Conservation (phyloP, 1,284 basidiomycete genomes). For the Sporisorium sorghi region DNA sequence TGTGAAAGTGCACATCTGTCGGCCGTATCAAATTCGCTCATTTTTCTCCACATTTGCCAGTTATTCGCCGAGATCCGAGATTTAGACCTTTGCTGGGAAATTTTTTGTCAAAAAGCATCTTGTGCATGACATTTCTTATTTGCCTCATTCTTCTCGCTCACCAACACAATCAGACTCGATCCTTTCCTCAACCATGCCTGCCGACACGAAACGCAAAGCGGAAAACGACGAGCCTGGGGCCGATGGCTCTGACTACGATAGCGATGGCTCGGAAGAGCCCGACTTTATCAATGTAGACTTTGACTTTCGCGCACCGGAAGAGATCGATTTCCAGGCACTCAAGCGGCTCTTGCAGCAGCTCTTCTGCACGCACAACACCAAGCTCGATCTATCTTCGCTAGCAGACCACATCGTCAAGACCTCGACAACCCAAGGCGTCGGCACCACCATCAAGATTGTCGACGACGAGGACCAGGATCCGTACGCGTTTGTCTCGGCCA, state of each 20-base stretch:
- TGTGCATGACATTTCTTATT: conserved; percentile 7
- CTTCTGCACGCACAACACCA: conserved; percentile 65
- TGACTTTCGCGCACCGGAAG: conserved; percentile 61
- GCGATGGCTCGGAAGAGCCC: conserved; percentile 45
- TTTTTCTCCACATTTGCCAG: conserved; percentile 16
- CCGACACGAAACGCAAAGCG: conserved; percentile 50
- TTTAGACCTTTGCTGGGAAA: background rate
- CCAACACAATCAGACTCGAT: background rate
- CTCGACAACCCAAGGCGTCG: conserved; percentile 47
- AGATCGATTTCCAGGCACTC: conserved; percentile 63
- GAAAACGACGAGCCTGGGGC: conserved; percentile 40
- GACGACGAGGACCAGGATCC: conserved; percentile 65
- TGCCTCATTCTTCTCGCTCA: background rate
- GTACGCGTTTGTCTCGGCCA: conserved; percentile 63
- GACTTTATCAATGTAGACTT: conserved; percentile 68
- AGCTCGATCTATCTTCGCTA: conserved; percentile 53
- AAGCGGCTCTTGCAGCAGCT: conserved; percentile 66
- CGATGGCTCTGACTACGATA: conserved; percentile 49
- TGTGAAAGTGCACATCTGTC: conserved; percentile 1
- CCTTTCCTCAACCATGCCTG: conserved; percentile 19
- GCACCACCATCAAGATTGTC: conserved; percentile 65
- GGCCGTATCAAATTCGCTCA: conserved; percentile 4
- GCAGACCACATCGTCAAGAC: conserved; percentile 54
- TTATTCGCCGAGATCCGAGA: conserved; percentile 18
- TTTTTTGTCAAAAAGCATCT: no score